Evolutionary conservation across 2,329 filamentous ascomycete genomes (phyloP).

Genomic region (Ceratocystis eucalypticola): DNA sequence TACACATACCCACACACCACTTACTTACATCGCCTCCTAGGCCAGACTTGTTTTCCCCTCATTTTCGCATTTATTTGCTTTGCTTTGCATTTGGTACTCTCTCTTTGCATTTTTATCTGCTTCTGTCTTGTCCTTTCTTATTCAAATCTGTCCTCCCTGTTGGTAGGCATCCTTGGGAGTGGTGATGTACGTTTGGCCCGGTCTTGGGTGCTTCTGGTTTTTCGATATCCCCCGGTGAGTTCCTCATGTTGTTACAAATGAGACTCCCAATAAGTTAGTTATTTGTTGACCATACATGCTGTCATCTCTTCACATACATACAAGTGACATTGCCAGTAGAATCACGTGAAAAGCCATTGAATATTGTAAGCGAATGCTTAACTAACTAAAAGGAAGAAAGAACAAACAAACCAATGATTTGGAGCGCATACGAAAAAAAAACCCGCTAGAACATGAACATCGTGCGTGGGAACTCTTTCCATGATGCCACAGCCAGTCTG

Average conservation of each 20-base stretch:
- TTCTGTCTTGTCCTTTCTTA: constrained; percentile 9
- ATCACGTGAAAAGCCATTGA: background rate
- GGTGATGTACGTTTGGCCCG: background rate
- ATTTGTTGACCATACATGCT: background rate
- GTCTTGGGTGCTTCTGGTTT: background rate
- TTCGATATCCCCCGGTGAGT: constrained; percentile 14
- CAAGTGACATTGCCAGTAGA: background rate
- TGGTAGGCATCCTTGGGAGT: background rate
- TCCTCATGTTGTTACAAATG: constrained; percentile 11
- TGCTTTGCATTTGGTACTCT: background rate
- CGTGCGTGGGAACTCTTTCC: background rate
- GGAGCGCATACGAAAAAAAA: background rate
- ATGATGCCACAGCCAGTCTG: constrained; percentile 5
- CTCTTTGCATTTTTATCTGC: constrained; percentile 3
- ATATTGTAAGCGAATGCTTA: background rate
- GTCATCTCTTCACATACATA: background rate
- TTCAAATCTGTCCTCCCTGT: constrained; percentile 6
- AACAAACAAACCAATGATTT: background rate
- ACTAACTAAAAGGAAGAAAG: background rate
- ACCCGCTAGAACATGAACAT: constrained; percentile 10
- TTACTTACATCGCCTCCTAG: background rate
- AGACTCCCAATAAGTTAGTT: constrained; percentile 13
- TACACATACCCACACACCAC: background rate
- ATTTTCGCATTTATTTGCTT: background rate
- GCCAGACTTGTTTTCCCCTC: constrained; percentile 1